Evolutionary conservation across 1,284 basidiomycete genomes (phyloP), one percentile per base, ranked within the genome.

Genomic region (Agroathelia rolfsii): DNA sequence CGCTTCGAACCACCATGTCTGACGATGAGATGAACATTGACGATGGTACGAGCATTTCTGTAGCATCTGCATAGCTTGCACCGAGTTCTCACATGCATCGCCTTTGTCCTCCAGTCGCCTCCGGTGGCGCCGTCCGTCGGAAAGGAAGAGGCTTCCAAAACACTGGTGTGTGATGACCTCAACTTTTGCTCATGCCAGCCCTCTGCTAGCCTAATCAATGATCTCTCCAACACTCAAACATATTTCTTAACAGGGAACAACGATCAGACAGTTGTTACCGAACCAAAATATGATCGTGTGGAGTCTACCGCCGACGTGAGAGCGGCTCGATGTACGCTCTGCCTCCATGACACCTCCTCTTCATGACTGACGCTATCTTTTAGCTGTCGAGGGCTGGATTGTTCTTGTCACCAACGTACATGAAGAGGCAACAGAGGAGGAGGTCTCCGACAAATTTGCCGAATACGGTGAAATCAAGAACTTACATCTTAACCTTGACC

Each of bases 311-410:
- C 66, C 10, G 84, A 86, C 52, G 82, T 78, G 19, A 69, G 76
- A 41, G 83, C 83, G 14, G 81, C 83, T 25, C 72, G 83, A 44
- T 87, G 83, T 84, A 51, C 48, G 83, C 68, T n/a, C n/a, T n/a
- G n/a, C n/a, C n/a, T n/a, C n/a, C n/a, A n/a, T n/a, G n/a, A n/a
- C n/a, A n/a, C n/a, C n/a, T n/a, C n/a, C n/a, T n/a, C n/a, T n/a
- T n/a, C n/a, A n/a, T n/a, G n/a, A n/a, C n/a, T n/a, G n/a, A n/a
- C n/a, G n/a, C n/a, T n/a, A n/a, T n/a, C n/a, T n/a, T n/a, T 34
- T 55, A 98, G 94, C 95, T 35, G 89, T 99, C 15, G 94, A 99
- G 57, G 95, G 95, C 32, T 99, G 94, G 94, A 95, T 98, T 41
- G 79, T 98, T 29, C 69, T 98, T 31, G 92, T 96, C 32, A 95